These are phyloP conservation scores for Talaromyces sp. DNA, from an alignment of 2,329 filamentous ascomycete genomes.

Conservation along the genomic window DNA sequence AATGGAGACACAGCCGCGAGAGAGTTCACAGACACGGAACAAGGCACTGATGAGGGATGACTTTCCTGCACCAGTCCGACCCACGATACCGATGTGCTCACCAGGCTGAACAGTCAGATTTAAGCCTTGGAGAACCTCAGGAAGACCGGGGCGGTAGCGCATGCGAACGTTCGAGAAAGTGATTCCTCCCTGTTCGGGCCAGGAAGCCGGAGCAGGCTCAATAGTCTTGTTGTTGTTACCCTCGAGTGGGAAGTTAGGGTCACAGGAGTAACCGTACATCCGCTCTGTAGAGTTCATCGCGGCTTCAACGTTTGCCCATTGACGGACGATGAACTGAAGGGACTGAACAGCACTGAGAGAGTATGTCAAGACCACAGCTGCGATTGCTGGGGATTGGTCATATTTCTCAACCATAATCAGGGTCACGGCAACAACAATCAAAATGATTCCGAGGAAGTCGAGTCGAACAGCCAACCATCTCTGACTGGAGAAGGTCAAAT, in stretches of 20 bases:
- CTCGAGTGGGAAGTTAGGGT: not conserved
- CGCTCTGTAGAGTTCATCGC: slow-evolving; percentile 80
- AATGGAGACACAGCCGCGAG: slow-evolving; percentile 27
- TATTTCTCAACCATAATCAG: slow-evolving; percentile 64
- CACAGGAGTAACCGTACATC: slow-evolving; percentile 69
- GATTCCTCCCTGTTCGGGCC: slow-evolving; percentile 73
- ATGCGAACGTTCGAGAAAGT: slow-evolving; percentile 74
- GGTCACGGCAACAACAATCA: slow-evolving; percentile 66
- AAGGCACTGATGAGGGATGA: slow-evolving; percentile 29
- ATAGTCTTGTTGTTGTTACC: slow-evolving; percentile 48
- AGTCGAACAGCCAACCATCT: slow-evolving; percentile 77
- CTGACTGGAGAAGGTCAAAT: slow-evolving; percentile 69
- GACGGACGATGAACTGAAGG: slow-evolving; percentile 69
- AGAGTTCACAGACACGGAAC: slow-evolving; percentile 28
- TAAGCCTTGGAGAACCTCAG: slow-evolving; percentile 34
- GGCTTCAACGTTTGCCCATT: slow-evolving; percentile 72
- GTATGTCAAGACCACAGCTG: slow-evolving; percentile 76
- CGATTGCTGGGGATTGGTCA: slow-evolving; percentile 67
- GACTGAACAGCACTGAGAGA: slow-evolving; percentile 40
- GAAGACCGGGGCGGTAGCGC: slow-evolving; percentile 69
- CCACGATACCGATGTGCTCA: slow-evolving; percentile 32
- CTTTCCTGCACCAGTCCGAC: slow-evolving; percentile 35
- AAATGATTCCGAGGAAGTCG: slow-evolving; percentile 70
- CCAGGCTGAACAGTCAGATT: slow-evolving; percentile 25
- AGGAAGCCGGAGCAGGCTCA: slow-evolving; percentile 69